These are phyloP conservation scores for Camellia granthamiana DNA, from an alignment of 148 eudicot genomes.

Conservation along the genomic window DNA sequence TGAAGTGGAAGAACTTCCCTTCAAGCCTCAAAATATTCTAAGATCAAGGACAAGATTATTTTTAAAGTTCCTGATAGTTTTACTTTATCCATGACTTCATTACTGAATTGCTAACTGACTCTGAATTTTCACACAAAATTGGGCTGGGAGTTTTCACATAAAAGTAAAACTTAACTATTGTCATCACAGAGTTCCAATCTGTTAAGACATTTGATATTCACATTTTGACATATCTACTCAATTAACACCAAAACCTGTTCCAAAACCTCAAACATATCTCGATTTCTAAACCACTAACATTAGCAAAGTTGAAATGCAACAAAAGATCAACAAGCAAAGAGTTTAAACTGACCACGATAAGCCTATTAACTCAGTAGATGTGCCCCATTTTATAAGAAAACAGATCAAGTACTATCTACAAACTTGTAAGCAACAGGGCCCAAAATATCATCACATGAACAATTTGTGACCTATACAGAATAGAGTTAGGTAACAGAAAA, in stretches of 20 bases:
- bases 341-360: background rate
- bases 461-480: background rate
- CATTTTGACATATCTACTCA: background rate
- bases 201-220: background rate
- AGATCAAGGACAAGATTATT: background rate
- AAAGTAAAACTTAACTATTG: constrained; percentile 1
- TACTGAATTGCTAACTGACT: background rate
- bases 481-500: background rate
- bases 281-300: background rate
- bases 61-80: background rate
- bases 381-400: background rate
- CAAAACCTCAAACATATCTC: constrained; percentile 1
- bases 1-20: constrained; percentile 9
- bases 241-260: background rate
- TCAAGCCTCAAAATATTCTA: background rate
- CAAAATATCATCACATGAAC: constrained; percentile 1
- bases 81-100: background rate
- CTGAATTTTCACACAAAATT: background rate
- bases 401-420: background rate
- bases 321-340: background rate
- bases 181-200: background rate
- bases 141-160: background rate
- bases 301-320: background rate
- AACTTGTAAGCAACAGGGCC: constrained; percentile 8
- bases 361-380: background rate